Evolutionary conservation across 2,329 filamentous ascomycete species (phyloP).

Genomic region (Fusarium miscanthi): DNA sequence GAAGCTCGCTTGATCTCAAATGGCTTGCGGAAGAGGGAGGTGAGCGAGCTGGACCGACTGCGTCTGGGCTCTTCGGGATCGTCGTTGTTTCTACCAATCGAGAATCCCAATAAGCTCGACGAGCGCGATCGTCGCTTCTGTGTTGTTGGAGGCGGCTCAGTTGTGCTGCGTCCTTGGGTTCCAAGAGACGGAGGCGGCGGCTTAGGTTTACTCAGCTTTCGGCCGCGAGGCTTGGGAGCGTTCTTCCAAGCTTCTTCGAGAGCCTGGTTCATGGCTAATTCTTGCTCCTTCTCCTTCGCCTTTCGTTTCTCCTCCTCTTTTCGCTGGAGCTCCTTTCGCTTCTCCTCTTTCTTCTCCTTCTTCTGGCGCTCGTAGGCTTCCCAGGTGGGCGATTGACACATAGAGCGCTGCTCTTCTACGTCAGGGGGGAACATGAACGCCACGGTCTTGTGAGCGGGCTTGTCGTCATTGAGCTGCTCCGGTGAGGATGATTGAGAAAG

Average conservation of each 20-base stretch:
- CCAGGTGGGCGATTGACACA: slow-evolving; percentile 73
- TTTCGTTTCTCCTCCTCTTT: slow-evolving; percentile 46
- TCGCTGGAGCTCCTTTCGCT: slow-evolving; percentile 55
- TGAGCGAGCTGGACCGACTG: slow-evolving; percentile 52
- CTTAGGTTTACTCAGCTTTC: slow-evolving; percentile 50
- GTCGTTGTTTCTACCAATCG: slow-evolving; percentile 36
- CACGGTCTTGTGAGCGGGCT: slow-evolving; percentile 45
- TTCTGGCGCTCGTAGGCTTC: slow-evolving; percentile 66
- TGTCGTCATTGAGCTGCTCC: slow-evolving; percentile 35
- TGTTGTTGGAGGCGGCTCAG: slow-evolving; percentile 24
- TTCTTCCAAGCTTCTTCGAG: slow-evolving; percentile 41
- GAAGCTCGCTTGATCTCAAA: slow-evolving; percentile 52
- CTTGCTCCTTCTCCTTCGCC: slow-evolving; percentile 33
- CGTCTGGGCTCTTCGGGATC: slow-evolving; percentile 42
- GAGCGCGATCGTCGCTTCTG: slow-evolving; percentile 44
- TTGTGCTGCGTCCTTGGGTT: slow-evolving; percentile 32
- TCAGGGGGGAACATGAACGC: slow-evolving; percentile 49
- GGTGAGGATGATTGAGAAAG: slow-evolving; percentile 14
- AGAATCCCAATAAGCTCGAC: slow-evolving; percentile 44
- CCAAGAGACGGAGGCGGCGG: slow-evolving; percentile 36
- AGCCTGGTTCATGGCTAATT: slow-evolving; percentile 33
- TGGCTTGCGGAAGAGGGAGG: slow-evolving; percentile 50
- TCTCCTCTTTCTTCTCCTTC: slow-evolving; percentile 63
- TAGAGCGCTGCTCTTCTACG: slow-evolving; percentile 49
- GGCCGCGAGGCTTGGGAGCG: slow-evolving; percentile 39